A percentile compares a stretch with the other conserved stretches of the same genome.
Conservation (phyloP, 1,139 yeast species). For the Saccharomycopsis crataegensis region DNA sequence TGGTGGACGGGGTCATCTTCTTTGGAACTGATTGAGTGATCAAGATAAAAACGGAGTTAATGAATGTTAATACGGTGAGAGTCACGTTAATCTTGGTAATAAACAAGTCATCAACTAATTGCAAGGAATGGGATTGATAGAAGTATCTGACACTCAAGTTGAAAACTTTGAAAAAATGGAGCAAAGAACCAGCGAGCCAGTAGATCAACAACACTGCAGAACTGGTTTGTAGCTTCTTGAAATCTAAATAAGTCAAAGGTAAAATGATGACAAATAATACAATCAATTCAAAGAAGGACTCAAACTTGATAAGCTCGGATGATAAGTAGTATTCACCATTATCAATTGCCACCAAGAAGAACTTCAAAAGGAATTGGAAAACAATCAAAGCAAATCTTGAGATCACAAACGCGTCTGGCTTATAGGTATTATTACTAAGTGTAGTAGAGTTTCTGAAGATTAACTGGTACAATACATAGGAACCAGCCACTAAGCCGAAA, state of each 20-base stretch:
- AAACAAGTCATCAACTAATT: neutral
- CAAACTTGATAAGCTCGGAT: slow-evolving; percentile 20
- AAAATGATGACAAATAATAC: slow-evolving; percentile 40
- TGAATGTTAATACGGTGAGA: slow-evolving; percentile 41
- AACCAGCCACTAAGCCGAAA: slow-evolving; percentile 49
- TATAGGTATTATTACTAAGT: slow-evolving; percentile 1
- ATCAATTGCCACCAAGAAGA: slow-evolving; percentile 1
- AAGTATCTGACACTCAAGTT: slow-evolving; percentile 44
- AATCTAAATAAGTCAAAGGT: slow-evolving; percentile 64
- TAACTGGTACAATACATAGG: slow-evolving; percentile 33
- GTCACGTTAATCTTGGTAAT: slow-evolving; percentile 27
- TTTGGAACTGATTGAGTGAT: slow-evolving; percentile 48
- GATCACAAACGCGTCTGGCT: slow-evolving; percentile 23
- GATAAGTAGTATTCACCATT: slow-evolving; percentile 21
- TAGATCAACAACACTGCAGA: slow-evolving; percentile 64
- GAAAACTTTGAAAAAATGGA: slow-evolving; percentile 37
- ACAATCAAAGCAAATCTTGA: slow-evolving; percentile 29
- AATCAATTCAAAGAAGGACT: slow-evolving; percentile 23
- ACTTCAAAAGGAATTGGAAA: slow-evolving; percentile 26
- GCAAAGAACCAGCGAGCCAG: slow-evolving; percentile 56
- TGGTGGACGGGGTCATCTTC: slow-evolving; percentile 33
- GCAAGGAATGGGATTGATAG: slow-evolving; percentile 25
- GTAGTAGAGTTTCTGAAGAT: slow-evolving; percentile 19
- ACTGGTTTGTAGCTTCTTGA: slow-evolving; percentile 56
- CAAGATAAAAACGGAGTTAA: slow-evolving; percentile 46